Percentiles rank a stretch among this genome's conserved stretches.
Conservation (phyloP, 306 rosid species). For the Cucurbita pepo region DNA sequence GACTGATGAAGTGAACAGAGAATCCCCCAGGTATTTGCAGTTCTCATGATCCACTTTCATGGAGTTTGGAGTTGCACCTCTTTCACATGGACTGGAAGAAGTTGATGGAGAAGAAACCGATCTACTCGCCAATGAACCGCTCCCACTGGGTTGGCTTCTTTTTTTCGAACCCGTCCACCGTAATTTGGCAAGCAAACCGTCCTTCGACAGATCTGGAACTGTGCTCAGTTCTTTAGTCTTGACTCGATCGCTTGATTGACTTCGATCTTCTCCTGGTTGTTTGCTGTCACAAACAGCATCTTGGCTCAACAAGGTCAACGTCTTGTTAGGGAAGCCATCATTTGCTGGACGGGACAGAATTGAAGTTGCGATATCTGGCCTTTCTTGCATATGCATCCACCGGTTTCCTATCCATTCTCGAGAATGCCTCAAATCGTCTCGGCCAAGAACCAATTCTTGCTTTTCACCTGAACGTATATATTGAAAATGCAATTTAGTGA, state of each 20-base stretch:
- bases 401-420: slow-evolving; percentile 60
- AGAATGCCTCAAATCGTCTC: slow-evolving; percentile 36
- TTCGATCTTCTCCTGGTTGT: slow-evolving; percentile 13
- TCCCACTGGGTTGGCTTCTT: slow-evolving; percentile 25
- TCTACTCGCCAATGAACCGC: slow-evolving; percentile 1
- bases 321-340: slow-evolving; percentile 6
- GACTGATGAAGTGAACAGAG: slow-evolving; percentile 49
- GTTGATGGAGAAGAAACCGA: neutral
- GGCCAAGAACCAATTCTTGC: slow-evolving; percentile 17
- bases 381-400: slow-evolving; percentile 38
- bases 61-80: slow-evolving; percentile 28
- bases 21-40: slow-evolving; percentile 57
- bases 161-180: slow-evolving; percentile 61
- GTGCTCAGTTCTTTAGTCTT: slow-evolving; percentile 6
- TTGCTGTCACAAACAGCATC: slow-evolving; percentile 7
- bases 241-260: neutral
- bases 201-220: slow-evolving; percentile 52
- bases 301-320: neutral
- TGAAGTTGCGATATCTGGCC: slow-evolving; percentile 43
- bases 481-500: neutral
- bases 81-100: slow-evolving; percentile 26
- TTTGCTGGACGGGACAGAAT: slow-evolving; percentile 15
- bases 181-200: slow-evolving; percentile 27
- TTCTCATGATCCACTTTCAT: slow-evolving; percentile 57
- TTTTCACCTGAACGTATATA: slow-evolving; percentile 42